These are phyloP conservation scores for Chaetomium sp. DNA, from an alignment of 2,329 filamentous ascomycete species.

Conservation along the genomic window DNA sequence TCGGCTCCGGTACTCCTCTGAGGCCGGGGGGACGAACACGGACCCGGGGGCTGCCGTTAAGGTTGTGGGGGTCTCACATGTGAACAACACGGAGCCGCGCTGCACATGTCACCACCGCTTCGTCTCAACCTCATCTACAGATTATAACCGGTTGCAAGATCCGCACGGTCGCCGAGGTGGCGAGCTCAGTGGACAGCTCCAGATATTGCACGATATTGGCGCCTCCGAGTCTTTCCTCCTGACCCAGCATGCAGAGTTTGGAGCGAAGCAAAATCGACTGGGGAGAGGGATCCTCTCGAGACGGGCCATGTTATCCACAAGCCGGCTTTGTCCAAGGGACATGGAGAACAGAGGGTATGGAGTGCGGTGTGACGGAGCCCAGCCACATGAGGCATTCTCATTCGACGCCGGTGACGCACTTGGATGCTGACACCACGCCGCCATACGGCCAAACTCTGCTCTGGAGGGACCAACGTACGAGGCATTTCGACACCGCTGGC, in stretches of 20 bases:
- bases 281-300: neutral
- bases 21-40: slow-evolving; percentile 5
- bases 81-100: slow-evolving; percentile 17
- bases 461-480: neutral
- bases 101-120: slow-evolving; percentile 2
- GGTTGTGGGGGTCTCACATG: slow-evolving; percentile 2
- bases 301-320: neutral
- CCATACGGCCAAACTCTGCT: neutral
- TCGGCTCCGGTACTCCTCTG: slow-evolving; percentile 19
- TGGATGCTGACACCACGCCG: neutral
- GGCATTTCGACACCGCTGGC: neutral
- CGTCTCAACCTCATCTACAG: slow-evolving; percentile 17
- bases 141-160: slow-evolving; percentile 7
- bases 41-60: neutral
- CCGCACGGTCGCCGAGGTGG: slow-evolving; percentile 9
- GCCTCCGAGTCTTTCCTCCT: neutral
- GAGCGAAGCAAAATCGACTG: neutral
- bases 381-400: slow-evolving; percentile 2
- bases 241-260: neutral
- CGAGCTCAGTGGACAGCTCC: neutral
- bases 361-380: slow-evolving; percentile 12
- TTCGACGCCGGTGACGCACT: slow-evolving; percentile 20
- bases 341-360: neutral
- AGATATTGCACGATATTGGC: slow-evolving; percentile 20
- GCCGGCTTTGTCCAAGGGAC: slow-evolving; percentile 1